Conservation (phyloP, 441 rosid genomes). For the Croton laevigatus region DNA sequence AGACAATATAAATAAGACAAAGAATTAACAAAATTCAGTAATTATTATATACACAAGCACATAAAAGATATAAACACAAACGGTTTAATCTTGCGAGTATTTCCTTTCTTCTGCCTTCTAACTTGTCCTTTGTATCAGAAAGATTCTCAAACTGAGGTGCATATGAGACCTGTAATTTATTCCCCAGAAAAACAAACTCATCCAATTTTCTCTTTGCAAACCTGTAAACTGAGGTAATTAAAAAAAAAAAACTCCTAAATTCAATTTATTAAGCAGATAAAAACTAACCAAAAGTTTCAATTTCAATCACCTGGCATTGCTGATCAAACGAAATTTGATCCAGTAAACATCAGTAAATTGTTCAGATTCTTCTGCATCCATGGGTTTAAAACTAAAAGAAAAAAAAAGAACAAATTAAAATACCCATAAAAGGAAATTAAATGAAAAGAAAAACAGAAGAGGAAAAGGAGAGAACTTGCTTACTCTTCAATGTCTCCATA, state of each 20-base stretch:
- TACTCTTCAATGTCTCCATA: constrained; percentile 88
- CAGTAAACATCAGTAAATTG: constrained; percentile 81
- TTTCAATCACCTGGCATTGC: constrained; percentile 66
- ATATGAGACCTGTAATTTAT: constrained; percentile 64
- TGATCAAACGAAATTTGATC: constrained; percentile 59
- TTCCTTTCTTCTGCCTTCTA: constrained; percentile 77
- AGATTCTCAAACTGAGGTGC: constrained; percentile 78
- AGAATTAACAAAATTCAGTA: not conserved
- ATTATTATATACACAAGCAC: not conserved
- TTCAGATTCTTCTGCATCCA: constrained; percentile 92
- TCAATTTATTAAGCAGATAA: not conserved
- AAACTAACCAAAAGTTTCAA: not conserved
- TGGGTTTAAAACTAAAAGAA: constrained; percentile 66
- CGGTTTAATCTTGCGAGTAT: constrained; percentile 60
- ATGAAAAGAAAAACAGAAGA: not conserved
- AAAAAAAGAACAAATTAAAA: not conserved
- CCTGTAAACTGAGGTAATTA: constrained; percentile 30
- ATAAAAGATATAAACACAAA: constrained; percentile 30
- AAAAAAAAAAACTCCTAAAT: not conserved
- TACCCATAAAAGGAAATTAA: not conserved
- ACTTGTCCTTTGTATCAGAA: constrained; percentile 65
- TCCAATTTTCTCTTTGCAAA: constrained; percentile 91
- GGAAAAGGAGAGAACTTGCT: constrained; percentile 14
- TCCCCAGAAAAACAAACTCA: constrained; percentile 70
- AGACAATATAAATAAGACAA: not conserved